These are phyloP conservation scores for Backusella luteola DNA, from an alignment of 192 early-diverging fungal species.

Conservation along the genomic window DNA sequence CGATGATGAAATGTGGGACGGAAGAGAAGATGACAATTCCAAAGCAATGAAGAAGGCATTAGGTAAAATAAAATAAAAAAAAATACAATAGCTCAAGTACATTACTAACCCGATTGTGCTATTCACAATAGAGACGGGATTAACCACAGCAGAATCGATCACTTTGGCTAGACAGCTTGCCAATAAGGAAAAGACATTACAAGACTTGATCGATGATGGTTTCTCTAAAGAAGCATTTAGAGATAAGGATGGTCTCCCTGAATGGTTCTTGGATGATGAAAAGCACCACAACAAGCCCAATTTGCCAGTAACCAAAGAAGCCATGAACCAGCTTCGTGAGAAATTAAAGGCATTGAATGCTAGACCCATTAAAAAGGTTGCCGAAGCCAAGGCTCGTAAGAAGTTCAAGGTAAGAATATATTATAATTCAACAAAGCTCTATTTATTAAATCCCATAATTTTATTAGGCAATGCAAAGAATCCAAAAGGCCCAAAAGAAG, in stretches of 20 bases:
- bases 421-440: background rate
- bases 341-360: constrained; percentile 89
- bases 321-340: constrained; percentile 79
- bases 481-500: constrained; percentile 87
- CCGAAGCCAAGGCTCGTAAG: constrained; percentile 97
- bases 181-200: constrained; percentile 71
- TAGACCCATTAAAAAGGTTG: constrained; percentile 98
- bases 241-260: constrained; percentile 82
- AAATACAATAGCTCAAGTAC: background rate
- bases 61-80: constrained; percentile 25
- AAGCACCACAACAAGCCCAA: constrained; percentile 82
- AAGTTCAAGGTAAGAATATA: constrained; percentile 61
- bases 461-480: constrained; percentile 55
- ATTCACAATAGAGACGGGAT: constrained; percentile 44
- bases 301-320: constrained; percentile 97
- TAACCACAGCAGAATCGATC: constrained; percentile 91
- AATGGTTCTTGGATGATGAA: constrained; percentile 96
- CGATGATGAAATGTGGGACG: constrained; percentile 59
- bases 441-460: background rate
- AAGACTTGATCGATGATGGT: constrained; percentile 86
- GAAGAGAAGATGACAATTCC: constrained; percentile 57
- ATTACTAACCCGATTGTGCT: background rate
- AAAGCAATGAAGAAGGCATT: constrained; percentile 46
- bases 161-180: constrained; percentile 84
- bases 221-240: constrained; percentile 90